Conservation (phyloP, 352 stramenopile species). For the Pythium biforme region DNA sequence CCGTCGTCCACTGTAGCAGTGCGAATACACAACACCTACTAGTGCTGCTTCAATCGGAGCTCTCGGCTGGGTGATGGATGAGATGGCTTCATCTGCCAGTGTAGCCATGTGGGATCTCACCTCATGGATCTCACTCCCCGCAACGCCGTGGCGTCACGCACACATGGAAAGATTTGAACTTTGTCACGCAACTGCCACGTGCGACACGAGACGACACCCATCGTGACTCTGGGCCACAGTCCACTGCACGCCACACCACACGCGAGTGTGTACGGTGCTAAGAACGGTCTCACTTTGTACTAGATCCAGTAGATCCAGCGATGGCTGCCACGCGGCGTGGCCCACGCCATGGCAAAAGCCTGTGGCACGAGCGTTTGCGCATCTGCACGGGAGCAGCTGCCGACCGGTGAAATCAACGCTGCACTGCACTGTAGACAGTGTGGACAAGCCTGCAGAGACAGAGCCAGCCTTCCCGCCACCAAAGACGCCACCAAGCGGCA, state of each 20-base stretch:
- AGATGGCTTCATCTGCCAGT: background rate
- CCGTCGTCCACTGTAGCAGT: background rate
- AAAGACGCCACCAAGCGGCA: background rate
- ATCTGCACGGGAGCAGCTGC: no score
- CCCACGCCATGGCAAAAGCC: no score
- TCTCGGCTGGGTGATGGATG: no score
- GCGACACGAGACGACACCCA: background rate
- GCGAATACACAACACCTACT: background rate
- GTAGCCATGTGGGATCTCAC: background rate
- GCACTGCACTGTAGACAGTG: no score
- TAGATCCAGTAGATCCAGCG: no score
- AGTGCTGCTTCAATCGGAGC: background rate
- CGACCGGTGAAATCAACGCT: no score
- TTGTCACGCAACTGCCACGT: background rate
- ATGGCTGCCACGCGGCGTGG: no score
- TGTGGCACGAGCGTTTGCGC: no score
- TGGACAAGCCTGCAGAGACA: no score
- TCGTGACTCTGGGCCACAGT: background rate
- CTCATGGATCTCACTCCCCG: background rate
- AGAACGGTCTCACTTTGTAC: no score
- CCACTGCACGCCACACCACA: no score
- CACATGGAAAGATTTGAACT: background rate
- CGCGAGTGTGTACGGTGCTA: no score
- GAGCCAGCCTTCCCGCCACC: background rate
- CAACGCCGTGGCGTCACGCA: background rate